A percentile compares a stretch with the other conserved stretches of the same genome.
These are phyloP conservation scores for Tylopilus rubrobrunneus DNA, from an alignment of 768 basidiomycete species.

Conservation along the genomic window DNA sequence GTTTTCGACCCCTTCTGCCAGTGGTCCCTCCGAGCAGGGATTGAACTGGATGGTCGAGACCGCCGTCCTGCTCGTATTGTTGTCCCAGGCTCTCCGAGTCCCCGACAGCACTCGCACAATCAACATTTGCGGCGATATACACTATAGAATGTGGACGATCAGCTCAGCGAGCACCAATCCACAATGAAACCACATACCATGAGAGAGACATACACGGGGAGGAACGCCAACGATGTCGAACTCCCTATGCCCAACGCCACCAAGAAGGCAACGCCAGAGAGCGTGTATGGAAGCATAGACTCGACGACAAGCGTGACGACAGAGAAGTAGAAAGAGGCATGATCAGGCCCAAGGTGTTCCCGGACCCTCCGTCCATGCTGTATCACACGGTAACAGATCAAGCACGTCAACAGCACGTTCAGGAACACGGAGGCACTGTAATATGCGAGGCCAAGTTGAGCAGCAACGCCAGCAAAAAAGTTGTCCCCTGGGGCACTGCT, in stretches of 20 bases:
- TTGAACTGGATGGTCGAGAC: background rate
- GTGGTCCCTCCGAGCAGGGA: background rate
- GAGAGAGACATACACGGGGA: slow-evolving; percentile 12
- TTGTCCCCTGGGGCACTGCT: slow-evolving; percentile 16
- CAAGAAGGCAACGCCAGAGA: slow-evolving; percentile 24
- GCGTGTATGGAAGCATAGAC: slow-evolving; percentile 24
- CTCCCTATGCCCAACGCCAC: slow-evolving; percentile 16
- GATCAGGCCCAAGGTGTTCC: slow-evolving; percentile 13
- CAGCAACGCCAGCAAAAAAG: slow-evolving; percentile 13
- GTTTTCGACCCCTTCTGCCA: background rate
- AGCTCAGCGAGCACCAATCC: background rate
- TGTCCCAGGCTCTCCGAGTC: slow-evolving; percentile 12
- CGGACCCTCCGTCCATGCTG: slow-evolving; percentile 4
- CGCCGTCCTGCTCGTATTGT: background rate
- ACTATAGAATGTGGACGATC: slow-evolving; percentile 5
- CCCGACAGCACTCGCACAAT: slow-evolving; percentile 22
- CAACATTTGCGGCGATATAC: slow-evolving; percentile 26
- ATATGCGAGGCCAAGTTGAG: slow-evolving; percentile 16
- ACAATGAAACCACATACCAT: slow-evolving; percentile 13
- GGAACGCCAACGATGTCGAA: slow-evolving; percentile 8
- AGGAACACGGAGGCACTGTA: slow-evolving; percentile 13
- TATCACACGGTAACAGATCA: slow-evolving; percentile 22
- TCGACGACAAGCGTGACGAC: slow-evolving; percentile 16
- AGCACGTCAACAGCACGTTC: slow-evolving; percentile 16
- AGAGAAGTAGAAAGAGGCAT: slow-evolving; percentile 17